Base-by-base conservation (phyloP, 2,329 filamentous ascomycete genomes). In the Exophiala viscosa region DNA sequence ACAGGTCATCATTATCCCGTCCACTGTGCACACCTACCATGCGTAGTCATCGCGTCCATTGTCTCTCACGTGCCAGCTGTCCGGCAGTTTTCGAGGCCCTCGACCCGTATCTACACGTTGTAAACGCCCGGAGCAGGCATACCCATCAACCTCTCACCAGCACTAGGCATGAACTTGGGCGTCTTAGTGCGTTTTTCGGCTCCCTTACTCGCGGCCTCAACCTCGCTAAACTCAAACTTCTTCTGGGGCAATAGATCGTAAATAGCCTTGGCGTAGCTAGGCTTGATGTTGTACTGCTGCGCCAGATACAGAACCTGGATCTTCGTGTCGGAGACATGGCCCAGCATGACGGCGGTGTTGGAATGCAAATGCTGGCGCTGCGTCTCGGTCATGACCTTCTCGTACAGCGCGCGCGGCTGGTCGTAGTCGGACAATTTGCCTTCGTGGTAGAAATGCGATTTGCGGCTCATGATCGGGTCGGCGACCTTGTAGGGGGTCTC, bases 371-470 rank as follows among this genome's bases (percentile, higher is more conserved):
- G 72, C 44, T 72, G 62, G 31, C 72, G 68, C 57, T 70, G 66
- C 49, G 71, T 57, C 9, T 72, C 67, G 45, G 61, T 70, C 76
- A 81, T 79, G 50, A 78, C 77, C 9, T 69, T 64, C 15, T 57
- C 62, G 69, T 77, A 81, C 9, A 81, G 70, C 54, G 74, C 73
- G 3, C 68, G 70, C 2, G 76, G 71, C 61, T 81, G 78, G 18
- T 74, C 72, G 61, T 81, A 80, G 44, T 81, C 77, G 55, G 66
- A 75, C 59, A 69, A 69, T 64, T 76, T 76, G 15, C 76, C 78
- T 61, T 81, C 77, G 59, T 80, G 77, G 69, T 72, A 79, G 66
- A 75, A 79, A 60, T 81, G 76, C 57, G 73, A 75, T 67, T 80
- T 78, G 45, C 77, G 72, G 54, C 71, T 73, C 38, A 78, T 69